Evolutionary conservation across 345 rosid genomes (phyloP), one percentile per base, ranked within the genome.

Genomic region (Zanthoxylum bungeanum): DNA sequence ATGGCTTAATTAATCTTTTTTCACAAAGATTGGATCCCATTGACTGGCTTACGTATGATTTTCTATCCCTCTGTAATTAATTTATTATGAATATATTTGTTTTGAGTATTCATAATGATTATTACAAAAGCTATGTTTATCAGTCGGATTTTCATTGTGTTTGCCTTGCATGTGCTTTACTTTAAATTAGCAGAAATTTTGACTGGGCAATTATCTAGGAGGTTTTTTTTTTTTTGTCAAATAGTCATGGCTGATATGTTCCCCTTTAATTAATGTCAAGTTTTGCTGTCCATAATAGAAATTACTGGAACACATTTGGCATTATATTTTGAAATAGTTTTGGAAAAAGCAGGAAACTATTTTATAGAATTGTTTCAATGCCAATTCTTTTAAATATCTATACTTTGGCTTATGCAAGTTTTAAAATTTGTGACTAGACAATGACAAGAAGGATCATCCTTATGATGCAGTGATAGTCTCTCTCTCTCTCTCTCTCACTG

Each of bases 31-130:
- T 95, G 85, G 99, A 95, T 81, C 97, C 98, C 60, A 95, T 95
- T 78, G 99, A 95, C 76, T 91, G 99, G 99, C 96, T 85, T 47
- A 95, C 99, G 98, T 95, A 86, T 87, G 97, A 73, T 67, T 47
- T 61, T 44, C 34, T 64, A 49, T 60, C 58, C 70, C 69, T 67
- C 36, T 53, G 8, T 39, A 37, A 12, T 14, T 14, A 58, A 60
- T 9, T 59, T 66, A 37, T 70, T 46, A 17, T 50, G 51, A 65
- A 39, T 28, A 39, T 44, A 30, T 34, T 60, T 56, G 58, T 28
- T 63, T 60, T 68, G 63, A 9, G 44, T 31, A 39, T 52, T 31
- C 25, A 19, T 71, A 3, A 55, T 12, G 72, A 25, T 24, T 22
- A 51, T 59, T 19, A 19, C 6, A 39, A 19, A 27, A 60, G 14